Evolutionary conservation across 495 filamentous ascomycete species (phyloP).

Genomic region (Amniculicola lignicola): DNA sequence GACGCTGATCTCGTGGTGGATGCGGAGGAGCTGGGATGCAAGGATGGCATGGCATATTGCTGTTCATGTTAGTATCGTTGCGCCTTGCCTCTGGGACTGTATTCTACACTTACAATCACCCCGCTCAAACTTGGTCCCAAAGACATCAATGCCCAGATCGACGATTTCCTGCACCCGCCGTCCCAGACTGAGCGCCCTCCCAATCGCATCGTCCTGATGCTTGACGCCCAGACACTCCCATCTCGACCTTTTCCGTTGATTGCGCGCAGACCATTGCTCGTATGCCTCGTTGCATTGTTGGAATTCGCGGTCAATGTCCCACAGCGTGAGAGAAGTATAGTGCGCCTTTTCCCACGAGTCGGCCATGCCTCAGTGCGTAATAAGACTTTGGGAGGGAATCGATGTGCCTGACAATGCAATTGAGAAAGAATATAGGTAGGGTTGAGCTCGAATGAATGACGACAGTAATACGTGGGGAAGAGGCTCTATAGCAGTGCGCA

Average conservation of each 20-base stretch:
- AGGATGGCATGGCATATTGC: slow-evolving; percentile 24
- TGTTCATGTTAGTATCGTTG: background rate
- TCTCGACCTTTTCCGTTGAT: background rate
- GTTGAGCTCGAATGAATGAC: background rate
- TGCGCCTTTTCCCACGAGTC: slow-evolving; percentile 17
- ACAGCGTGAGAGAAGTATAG: slow-evolving; percentile 18
- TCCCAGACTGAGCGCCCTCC: slow-evolving; percentile 7
- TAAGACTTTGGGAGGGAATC: background rate
- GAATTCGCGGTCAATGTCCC: slow-evolving; percentile 32
- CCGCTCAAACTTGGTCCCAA: slow-evolving; percentile 18
- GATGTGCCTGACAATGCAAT: background rate
- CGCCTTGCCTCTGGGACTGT: background rate
- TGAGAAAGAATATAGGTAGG: background rate
- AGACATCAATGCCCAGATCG: slow-evolving; percentile 8
- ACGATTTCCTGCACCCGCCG: slow-evolving; percentile 7
- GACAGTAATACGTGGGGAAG: background rate
- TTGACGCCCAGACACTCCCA: slow-evolving; percentile 9
- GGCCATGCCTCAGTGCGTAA: no score
- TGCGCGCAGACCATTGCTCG: slow-evolving; percentile 18
- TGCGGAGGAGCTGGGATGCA: slow-evolving; percentile 19
- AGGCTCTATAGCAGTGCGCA: background rate
- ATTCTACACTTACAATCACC: slow-evolving; percentile 17
- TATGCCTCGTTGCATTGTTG: slow-evolving; percentile 25
- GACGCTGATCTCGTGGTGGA: slow-evolving; percentile 22
- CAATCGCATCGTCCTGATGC: slow-evolving; percentile 15